A percentile compares a stretch with the other conserved stretches of the same genome.
Evolutionary conservation across 2,329 filamentous ascomycete genomes (phyloP).

Genomic region (Neophaeococcomyces mojaviensis): DNA sequence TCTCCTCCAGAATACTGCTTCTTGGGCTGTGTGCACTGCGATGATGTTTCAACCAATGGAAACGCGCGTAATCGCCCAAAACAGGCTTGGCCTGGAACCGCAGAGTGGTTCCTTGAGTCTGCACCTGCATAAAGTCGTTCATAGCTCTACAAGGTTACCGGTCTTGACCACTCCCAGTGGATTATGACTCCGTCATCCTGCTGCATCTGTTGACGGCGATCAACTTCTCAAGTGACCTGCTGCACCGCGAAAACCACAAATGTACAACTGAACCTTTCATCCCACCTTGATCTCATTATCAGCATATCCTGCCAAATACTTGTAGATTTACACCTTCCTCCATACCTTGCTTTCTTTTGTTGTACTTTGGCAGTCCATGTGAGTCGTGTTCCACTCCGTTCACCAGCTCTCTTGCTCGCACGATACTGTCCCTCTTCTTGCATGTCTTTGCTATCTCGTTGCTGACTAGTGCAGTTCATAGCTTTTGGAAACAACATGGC

Average conservation of each 20-base stretch:
- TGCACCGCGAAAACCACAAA: neutral
- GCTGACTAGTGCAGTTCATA: neutral
- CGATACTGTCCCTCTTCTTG: neutral
- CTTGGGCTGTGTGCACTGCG: too few species aligned
- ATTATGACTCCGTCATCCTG: too few species aligned
- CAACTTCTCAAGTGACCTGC: neutral
- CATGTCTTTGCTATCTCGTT: too few species aligned
- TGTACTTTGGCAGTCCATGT: neutral
- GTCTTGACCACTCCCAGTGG: too few species aligned
- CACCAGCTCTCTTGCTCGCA: neutral
- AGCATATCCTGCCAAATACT: neutral
- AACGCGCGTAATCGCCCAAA: too few species aligned
- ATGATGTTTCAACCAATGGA: too few species aligned
- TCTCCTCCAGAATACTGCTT: too few species aligned
- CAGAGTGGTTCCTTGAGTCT: too few species aligned
- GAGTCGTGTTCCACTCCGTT: neutral
- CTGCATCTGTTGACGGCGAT: slow-evolving; percentile 1
- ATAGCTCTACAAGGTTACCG: too few species aligned
- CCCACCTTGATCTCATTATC: neutral
- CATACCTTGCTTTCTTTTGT: slow-evolving; percentile 1
- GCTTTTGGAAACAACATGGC: slow-evolving; percentile 30
- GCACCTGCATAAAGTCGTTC: too few species aligned
- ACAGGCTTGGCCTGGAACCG: too few species aligned
- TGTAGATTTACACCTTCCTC: neutral
- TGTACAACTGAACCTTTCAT: neutral